These are phyloP conservation scores for Peterozyma toletana DNA, from an alignment of 805 yeast species.

Conservation along the genomic window DNA sequence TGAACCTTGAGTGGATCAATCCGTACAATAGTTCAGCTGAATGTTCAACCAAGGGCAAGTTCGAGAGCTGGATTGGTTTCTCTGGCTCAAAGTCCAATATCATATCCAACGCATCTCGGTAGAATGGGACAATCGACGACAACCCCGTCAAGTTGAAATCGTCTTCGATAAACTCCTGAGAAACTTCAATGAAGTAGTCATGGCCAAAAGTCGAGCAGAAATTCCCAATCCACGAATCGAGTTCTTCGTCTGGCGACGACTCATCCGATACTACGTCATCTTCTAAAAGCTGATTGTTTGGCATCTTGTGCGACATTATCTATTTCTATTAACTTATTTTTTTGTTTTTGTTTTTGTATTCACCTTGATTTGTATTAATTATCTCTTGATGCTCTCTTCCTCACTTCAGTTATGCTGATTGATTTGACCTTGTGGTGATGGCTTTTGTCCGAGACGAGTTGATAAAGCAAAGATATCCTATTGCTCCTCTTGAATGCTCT, in stretches of 20 bases:
- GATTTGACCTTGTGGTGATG: no score
- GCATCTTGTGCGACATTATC: no score
- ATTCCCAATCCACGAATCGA: slow-evolving; percentile 76
- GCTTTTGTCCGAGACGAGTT: no score
- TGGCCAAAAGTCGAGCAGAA: slow-evolving; percentile 77
- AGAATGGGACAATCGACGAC: slow-evolving; percentile 78
- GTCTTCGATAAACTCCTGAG: slow-evolving; percentile 90
- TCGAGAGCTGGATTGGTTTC: slow-evolving; percentile 49
- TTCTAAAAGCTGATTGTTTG: neutral
- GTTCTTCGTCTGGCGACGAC: slow-evolving; percentile 35
- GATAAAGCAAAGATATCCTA: no score
- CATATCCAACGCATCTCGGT: slow-evolving; percentile 85
- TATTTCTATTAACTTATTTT: no score
- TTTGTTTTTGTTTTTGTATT: no score
- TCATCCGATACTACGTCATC: slow-evolving; percentile 9
- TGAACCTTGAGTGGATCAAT: slow-evolving; percentile 86
- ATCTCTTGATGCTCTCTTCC: no score
- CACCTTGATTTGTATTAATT: no score
- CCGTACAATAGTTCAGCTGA: slow-evolving; percentile 92
- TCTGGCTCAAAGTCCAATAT: slow-evolving; percentile 80
- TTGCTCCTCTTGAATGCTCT: no score
- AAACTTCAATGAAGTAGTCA: slow-evolving; percentile 87
- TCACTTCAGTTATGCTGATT: no score
- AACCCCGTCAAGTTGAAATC: slow-evolving; percentile 94
- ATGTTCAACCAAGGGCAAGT: slow-evolving; percentile 73